These are phyloP conservation scores for Ramicandelaber brevisporus DNA, from an alignment of 192 early-diverging fungal species.

Conservation along the genomic window DNA sequence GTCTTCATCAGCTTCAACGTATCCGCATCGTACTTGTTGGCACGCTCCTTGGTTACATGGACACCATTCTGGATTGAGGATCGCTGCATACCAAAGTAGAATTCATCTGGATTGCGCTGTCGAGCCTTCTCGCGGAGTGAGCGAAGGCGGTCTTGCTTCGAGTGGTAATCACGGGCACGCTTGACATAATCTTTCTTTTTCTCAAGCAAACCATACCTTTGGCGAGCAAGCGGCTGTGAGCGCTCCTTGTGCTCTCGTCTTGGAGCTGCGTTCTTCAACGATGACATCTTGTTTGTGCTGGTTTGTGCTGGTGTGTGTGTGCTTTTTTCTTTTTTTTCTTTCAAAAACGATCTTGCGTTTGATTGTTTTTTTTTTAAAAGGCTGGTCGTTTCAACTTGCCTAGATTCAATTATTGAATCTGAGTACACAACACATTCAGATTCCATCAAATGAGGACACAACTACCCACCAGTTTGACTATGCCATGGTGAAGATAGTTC, in stretches of 20 bases:
- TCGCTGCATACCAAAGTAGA: constrained; percentile 94
- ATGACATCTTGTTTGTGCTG: constrained; percentile 17
- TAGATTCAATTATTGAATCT: too few relatives aligned
- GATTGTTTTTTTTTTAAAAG: too few relatives aligned
- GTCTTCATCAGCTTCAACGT: constrained; percentile 65
- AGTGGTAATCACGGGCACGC: constrained; percentile 73
- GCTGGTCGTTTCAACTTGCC: too few relatives aligned
- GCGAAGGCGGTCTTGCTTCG: constrained; percentile 66
- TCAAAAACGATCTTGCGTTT: background rate
- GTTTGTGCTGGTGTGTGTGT: background rate
- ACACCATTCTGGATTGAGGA: constrained; percentile 60
- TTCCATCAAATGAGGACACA: too few relatives aligned
- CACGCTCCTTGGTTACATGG: constrained; percentile 45
- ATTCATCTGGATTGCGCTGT: constrained; percentile 85
- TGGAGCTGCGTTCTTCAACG: constrained; percentile 59
- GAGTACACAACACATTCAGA: too few relatives aligned
- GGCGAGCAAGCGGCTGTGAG: constrained; percentile 31
- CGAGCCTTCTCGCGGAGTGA: constrained; percentile 65
- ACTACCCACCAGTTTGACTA: too few relatives aligned
- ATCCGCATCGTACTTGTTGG: constrained; percentile 46
- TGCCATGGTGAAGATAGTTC: too few relatives aligned
- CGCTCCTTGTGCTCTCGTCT: constrained; percentile 79
- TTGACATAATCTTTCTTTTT: constrained; percentile 97
- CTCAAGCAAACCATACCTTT: constrained; percentile 61
- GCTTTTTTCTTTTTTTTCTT: background rate